Evolutionary conservation across 2,329 filamentous ascomycete genomes (phyloP).

Genomic region (Botrytis sinoallii): DNA sequence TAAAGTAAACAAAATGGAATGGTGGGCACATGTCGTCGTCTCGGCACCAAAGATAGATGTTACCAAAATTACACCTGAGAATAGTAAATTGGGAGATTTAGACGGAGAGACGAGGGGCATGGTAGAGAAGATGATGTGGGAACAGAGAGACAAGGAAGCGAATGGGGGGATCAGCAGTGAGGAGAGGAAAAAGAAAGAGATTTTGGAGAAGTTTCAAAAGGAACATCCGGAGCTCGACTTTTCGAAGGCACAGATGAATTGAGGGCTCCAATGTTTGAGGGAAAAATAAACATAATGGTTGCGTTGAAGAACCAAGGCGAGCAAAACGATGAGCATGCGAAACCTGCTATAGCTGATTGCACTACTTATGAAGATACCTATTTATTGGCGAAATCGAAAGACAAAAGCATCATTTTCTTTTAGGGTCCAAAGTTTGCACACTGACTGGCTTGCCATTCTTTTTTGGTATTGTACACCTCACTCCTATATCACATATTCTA

Average conservation of each 20-base stretch:
- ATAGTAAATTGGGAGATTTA: conserved; percentile 84
- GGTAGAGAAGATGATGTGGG: conserved; percentile 99
- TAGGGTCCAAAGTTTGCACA: not conserved
- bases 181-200: conserved; percentile 90
- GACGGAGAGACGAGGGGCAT: conserved; percentile 93
- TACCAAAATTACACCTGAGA: conserved; percentile 90
- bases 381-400: conserved; percentile 4
- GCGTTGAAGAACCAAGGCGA: not conserved
- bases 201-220: conserved; percentile 85
- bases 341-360: not conserved
- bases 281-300: not conserved
- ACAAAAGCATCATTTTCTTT: not conserved
- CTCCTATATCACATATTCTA: not conserved
- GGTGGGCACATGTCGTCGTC: conserved; percentile 93
- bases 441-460: not conserved
- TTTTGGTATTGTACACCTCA: conserved; percentile 15
- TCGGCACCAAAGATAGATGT: conserved; percentile 89
- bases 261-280: conserved; percentile 22
- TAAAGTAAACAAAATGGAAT: conserved; percentile 96
- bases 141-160: conserved; percentile 94
- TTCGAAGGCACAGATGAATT: conserved; percentile 65
- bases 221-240: conserved; percentile 68
- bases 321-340: not conserved
- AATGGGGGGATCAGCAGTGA: conserved; percentile 89
- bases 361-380: conserved; percentile 7